These are phyloP conservation scores for Annulohypoxylon bovei DNA, from an alignment of 495 filamentous ascomycete species.

Conservation along the genomic window DNA sequence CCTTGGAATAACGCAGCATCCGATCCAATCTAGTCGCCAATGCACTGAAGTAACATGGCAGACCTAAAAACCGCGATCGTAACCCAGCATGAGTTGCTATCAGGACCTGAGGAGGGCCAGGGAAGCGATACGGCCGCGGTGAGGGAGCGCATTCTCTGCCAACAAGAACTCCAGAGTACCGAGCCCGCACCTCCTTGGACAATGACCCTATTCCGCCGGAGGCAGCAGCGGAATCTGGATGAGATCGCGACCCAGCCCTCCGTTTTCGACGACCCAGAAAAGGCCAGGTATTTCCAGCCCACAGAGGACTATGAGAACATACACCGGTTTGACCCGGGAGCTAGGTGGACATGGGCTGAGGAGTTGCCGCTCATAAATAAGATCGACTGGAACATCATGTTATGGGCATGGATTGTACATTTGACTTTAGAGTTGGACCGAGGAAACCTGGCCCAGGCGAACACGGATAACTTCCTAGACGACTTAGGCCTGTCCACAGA, in stretches of 20 bases:
- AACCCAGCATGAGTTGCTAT: slow-evolving; percentile 24
- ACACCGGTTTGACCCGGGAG: slow-evolving; percentile 60
- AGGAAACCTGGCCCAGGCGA: slow-evolving; percentile 38
- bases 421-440: slow-evolving; percentile 36
- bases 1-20: background rate
- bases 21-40: background rate
- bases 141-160: slow-evolving; percentile 21
- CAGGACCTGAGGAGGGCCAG: slow-evolving; percentile 23
- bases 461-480: slow-evolving; percentile 70
- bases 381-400: slow-evolving; percentile 41
- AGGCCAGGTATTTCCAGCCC: slow-evolving; percentile 61
- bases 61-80: slow-evolving; percentile 19
- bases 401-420: slow-evolving; percentile 39
- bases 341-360: slow-evolving; percentile 40
- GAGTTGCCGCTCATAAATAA: slow-evolving; percentile 44
- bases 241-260: slow-evolving; percentile 40
- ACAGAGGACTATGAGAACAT: slow-evolving; percentile 55
- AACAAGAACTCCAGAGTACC: slow-evolving; percentile 30
- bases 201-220: slow-evolving; percentile 33
- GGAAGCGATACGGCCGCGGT: slow-evolving; percentile 2
- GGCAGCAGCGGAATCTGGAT: slow-evolving; percentile 11
- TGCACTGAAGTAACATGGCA: slow-evolving; percentile 18
- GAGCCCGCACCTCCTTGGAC: slow-evolving; percentile 25
- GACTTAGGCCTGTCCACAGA: slow-evolving; percentile 68
- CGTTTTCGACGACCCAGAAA: slow-evolving; percentile 56